Conservation (phyloP, 306 rosid species). For the Abrus pulchellus region DNA sequence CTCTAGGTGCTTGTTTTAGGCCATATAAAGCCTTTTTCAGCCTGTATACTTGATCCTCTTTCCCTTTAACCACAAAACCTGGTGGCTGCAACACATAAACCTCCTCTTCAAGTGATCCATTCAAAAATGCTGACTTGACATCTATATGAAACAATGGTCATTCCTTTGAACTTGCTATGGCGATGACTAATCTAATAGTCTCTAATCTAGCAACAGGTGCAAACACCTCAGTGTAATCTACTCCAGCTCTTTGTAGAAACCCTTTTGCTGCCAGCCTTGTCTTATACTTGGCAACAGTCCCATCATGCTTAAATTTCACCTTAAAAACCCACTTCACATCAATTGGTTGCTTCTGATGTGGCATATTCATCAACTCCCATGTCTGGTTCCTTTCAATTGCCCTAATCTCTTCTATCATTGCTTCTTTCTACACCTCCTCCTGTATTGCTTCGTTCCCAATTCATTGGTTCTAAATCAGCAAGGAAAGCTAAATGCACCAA, state of each 20-base stretch:
- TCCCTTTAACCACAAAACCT: background rate
- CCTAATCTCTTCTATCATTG: no score
- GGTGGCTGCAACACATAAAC: background rate
- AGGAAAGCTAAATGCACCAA: no score
- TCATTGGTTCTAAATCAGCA: no score
- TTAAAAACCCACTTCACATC: no score
- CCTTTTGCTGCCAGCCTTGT: no score
- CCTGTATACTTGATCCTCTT: background rate
- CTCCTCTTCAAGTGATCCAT: background rate
- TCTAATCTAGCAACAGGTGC: background rate
- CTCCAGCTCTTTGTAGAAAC: background rate
- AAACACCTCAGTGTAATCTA: background rate
- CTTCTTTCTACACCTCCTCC: no score
- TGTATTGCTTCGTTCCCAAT: no score
- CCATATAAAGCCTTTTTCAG: background rate
- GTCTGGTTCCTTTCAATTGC: no score
- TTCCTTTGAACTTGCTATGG: background rate
- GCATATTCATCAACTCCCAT: no score
- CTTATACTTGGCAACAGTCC: no score
- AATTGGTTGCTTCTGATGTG: no score
- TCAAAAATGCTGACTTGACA: background rate
- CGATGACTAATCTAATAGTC: background rate
- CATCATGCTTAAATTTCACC: no score
- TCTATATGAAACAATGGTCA: background rate
- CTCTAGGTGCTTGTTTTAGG: background rate